Evolutionary conservation across 1,139 yeast genomes (phyloP).

Genomic region (Zygosaccharomyces sapae): DNA sequence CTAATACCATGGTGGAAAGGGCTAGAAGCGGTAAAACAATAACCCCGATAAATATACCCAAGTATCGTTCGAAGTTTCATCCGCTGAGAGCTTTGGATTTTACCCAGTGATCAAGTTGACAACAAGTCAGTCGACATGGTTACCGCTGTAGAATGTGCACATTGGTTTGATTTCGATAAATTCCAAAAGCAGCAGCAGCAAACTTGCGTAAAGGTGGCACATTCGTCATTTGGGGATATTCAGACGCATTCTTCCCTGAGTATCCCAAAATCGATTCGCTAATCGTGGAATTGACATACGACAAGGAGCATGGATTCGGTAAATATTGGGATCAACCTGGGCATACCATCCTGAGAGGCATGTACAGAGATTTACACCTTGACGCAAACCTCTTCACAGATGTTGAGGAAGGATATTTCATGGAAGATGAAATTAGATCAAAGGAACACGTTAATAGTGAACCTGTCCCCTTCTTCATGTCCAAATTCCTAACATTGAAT

Average conservation of each 20-base stretch:
- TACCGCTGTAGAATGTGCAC: conserved; percentile 75
- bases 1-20: conserved; percentile 55
- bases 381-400: conserved; percentile 43
- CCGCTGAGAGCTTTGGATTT: conserved; percentile 35
- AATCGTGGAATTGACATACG: conserved; percentile 36
- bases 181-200: conserved; percentile 51
- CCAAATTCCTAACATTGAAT: conserved; percentile 42
- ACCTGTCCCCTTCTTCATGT: conserved; percentile 39
- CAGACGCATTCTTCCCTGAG: conserved; percentile 55
- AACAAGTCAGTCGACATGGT: conserved; percentile 47
- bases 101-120: conserved; percentile 16
- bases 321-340: conserved; percentile 73
- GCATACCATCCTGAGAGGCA: conserved; percentile 46
- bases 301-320: conserved; percentile 51
- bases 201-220: conserved; percentile 59
- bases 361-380: conserved; percentile 44
- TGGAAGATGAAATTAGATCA: conserved; percentile 35
- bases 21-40: conserved; percentile 35
- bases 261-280: conserved; percentile 40
- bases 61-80: conserved; percentile 29
- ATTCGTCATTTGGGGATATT: conserved; percentile 75
- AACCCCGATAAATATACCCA: conserved; percentile 2
- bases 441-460: conserved; percentile 5
- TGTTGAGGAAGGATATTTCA: conserved; percentile 41
- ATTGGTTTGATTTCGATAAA: conserved; percentile 62